Evolutionary conservation across 768 basidiomycete species (phyloP).

Genomic region (Suillus sp.): DNA sequence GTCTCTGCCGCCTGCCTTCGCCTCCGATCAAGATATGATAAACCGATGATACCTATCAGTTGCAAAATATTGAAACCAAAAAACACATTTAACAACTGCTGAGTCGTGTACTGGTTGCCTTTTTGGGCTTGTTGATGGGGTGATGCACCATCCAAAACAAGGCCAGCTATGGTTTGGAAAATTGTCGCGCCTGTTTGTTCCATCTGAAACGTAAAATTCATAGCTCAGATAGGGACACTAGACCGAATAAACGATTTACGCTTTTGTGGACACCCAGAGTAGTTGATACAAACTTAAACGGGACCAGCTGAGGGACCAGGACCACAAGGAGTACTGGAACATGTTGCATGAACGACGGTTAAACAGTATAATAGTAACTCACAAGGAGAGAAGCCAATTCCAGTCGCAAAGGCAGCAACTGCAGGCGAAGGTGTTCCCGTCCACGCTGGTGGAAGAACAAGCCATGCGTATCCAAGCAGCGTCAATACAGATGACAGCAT

Average conservation of each 20-base stretch:
- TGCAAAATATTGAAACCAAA: conserved; percentile 59
- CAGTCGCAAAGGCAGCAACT: conserved; percentile 61
- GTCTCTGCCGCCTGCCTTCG: conserved; percentile 32
- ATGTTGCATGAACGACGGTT: conserved; percentile 6
- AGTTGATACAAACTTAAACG: conserved; percentile 72
- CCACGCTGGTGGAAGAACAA: conserved; percentile 57
- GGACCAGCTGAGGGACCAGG: conserved; percentile 72
- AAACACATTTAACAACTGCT: conserved; percentile 59
- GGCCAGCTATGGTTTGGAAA: conserved; percentile 72
- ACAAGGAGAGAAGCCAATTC: conserved; percentile 76
- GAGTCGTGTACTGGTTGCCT: conserved; percentile 37
- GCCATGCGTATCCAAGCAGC: conserved; percentile 64
- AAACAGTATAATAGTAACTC: conserved; percentile 5
- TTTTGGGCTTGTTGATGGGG: conserved; percentile 17
- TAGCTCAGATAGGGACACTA: background rate
- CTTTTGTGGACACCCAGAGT: conserved; percentile 79
- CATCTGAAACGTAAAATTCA: conserved; percentile 43
- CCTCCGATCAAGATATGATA: conserved; percentile 50
- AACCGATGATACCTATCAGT: conserved; percentile 48
- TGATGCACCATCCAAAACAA: conserved; percentile 44
- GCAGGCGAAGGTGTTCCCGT: conserved; percentile 64
- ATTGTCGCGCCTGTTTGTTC: conserved; percentile 76
- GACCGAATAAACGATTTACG: conserved; percentile 42
- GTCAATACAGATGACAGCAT: conserved; percentile 61
- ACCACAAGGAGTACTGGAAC: conserved; percentile 68